A percentile compares a stretch with the other conserved stretches of the same genome.
Conservation (phyloP, 768 basidiomycete species). For the Lactarius psammicola region DNA sequence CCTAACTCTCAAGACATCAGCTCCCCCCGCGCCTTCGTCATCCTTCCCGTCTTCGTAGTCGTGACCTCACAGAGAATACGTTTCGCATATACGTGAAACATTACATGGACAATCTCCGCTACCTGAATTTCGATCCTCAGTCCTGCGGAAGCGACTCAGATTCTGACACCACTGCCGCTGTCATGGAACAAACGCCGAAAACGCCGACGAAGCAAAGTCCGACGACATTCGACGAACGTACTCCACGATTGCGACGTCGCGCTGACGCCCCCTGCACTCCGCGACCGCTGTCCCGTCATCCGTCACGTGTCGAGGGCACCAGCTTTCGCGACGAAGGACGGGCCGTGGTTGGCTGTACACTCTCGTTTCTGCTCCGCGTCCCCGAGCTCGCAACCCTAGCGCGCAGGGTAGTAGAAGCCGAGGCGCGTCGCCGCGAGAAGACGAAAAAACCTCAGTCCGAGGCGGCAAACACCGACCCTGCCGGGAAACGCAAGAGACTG, state of each 20-base stretch:
- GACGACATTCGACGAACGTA: constrained; percentile 25
- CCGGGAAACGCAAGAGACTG: constrained; percentile 18
- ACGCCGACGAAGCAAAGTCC: constrained; percentile 41
- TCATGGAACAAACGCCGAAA: constrained; percentile 27
- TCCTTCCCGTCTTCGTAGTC: constrained; percentile 63
- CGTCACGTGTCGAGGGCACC: not conserved
- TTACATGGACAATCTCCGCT: constrained; percentile 61
- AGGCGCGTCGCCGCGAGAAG: constrained; percentile 51
- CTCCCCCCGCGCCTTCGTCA: constrained; percentile 58
- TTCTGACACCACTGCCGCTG: not conserved
- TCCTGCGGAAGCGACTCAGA: constrained; percentile 11
- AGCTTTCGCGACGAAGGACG: not conserved
- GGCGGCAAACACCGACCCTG: constrained; percentile 34
- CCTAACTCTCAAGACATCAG: constrained; percentile 26
- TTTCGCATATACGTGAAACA: constrained; percentile 78
- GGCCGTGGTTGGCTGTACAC: constrained; percentile 44
- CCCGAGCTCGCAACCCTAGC: constrained; percentile 69
- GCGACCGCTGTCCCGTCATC: constrained; percentile 1
- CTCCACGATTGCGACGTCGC: constrained; percentile 33
- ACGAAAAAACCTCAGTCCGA: constrained; percentile 45
- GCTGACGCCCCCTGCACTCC: constrained; percentile 3
- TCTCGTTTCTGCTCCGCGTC: constrained; percentile 75
- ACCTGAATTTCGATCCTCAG: constrained; percentile 5
- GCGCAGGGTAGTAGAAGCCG: constrained; percentile 60
- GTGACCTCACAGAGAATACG: constrained; percentile 66